Base-by-base conservation (phyloP, 2,329 filamentous ascomycete genomes). In the Paracamarosporium sp. region DNA sequence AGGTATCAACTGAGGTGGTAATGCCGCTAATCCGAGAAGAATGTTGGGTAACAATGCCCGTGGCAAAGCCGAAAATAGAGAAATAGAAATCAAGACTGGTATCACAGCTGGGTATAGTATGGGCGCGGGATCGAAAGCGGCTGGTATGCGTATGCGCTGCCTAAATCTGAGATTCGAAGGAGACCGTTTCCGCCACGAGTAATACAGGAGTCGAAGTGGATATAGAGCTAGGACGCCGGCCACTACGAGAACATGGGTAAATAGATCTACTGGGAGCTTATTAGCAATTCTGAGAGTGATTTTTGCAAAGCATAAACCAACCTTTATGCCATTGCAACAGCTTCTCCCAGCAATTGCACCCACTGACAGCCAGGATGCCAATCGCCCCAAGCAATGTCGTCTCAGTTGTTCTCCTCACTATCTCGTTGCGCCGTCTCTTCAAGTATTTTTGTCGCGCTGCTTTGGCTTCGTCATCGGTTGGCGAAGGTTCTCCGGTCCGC, bases 81-180 rank as follows among this genome's bases (percentile, higher is more conserved):
- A 88, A 4, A 95, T 80, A 1, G 93, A 88, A 27, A 95, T 89
- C 44, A 93, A 82, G 15, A 93, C 78, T 0, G 93, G 92, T 28
- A 97, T 82, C 2, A 88, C 78, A 5, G 90, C 85, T 17, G 94
- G 94, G 72, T 97, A 98, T 56, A 97, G 77, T n/a, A 97, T 82
- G 11, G 93, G 92, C 6, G 94, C 94, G 2, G 93, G 93, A 70
- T 98, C 94, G 76, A 97, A 96, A n/a, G 86, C 83, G 4, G 87
- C 80, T 0, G 93, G 92, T 35, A 97, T 80, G 38, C 83, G 82
- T 67, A 88, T 85, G 47, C 81, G 80, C 62, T 72, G 78, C 48
- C 77, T 66, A 50, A 76, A 66, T 31, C 72, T 74, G 33, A 67
- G 62, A 20, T 59, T 62, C 7, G 73, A 72, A 9, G 61, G 46